Conservation (phyloP, 2,329 filamentous ascomycete genomes). For the Hymenoscyphus repandus region DNA sequence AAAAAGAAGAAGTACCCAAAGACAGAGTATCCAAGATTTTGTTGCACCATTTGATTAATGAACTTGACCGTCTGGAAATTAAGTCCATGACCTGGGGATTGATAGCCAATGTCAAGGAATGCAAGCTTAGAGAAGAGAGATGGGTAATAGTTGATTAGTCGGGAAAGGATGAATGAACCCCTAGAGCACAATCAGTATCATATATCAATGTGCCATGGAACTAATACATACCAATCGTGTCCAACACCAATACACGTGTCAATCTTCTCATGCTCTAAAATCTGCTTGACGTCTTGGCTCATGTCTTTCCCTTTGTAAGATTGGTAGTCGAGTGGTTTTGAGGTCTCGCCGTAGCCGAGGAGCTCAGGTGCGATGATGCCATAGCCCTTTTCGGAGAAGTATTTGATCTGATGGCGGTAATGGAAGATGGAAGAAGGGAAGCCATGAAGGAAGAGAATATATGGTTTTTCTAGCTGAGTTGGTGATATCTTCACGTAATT, state of each 20-base stretch:
- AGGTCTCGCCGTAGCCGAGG: no score
- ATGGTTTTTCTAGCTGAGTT: no score
- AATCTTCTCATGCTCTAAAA: no score
- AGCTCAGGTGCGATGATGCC: no score
- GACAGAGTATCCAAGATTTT: slow-evolving; percentile 14
- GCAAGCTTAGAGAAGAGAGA: slow-evolving; percentile 13
- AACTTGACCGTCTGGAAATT: slow-evolving; percentile 9
- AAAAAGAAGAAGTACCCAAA: slow-evolving; percentile 23
- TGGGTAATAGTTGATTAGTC: slow-evolving; percentile 15
- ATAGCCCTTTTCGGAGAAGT: no score
- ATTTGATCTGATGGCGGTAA: no score
- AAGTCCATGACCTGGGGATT: slow-evolving; percentile 7
- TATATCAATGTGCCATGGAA: background rate
- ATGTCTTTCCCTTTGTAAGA: no score
- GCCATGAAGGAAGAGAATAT: no score
- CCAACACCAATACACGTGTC: slow-evolving; percentile 21
- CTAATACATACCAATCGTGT: slow-evolving; percentile 20
- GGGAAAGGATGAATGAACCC: slow-evolving; percentile 19
- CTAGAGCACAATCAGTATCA: slow-evolving; percentile 4
- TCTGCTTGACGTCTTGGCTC: no score
- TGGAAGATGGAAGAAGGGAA: no score
- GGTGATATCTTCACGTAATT: no score
- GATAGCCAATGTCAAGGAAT: slow-evolving; percentile 18
- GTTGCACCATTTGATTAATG: slow-evolving; percentile 10
- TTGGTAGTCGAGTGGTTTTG: no score